phyloP scores from a whole-genome alignment of 2,329 filamentous ascomycete genomes.

The Seiridium cupressi region DNA sequence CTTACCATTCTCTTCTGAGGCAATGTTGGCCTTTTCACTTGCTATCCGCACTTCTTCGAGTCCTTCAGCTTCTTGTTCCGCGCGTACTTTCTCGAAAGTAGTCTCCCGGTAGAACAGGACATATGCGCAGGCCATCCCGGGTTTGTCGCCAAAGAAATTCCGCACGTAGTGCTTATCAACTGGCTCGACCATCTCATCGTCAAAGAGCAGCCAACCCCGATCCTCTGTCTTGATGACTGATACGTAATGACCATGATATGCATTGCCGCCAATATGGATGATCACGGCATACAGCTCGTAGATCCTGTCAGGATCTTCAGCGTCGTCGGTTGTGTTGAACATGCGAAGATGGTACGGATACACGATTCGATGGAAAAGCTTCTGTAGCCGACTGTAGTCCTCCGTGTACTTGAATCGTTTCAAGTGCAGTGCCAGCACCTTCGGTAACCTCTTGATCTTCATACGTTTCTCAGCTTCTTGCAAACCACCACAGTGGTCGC shows the following conservation, averaged over 20 bases:
- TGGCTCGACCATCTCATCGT: slow-evolving; percentile 97
- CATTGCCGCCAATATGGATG: slow-evolving; percentile 93
- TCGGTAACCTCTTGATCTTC: slow-evolving; percentile 95
- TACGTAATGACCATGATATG: slow-evolving; percentile 97
- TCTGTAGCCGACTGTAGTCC: slow-evolving; percentile 88
- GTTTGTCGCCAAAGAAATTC: slow-evolving; percentile 95
- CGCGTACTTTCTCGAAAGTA: slow-evolving; percentile 63
- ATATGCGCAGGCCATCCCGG: slow-evolving; percentile 89
- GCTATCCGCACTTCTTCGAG: slow-evolving; percentile 59
- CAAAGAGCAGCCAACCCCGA: slow-evolving; percentile 91
- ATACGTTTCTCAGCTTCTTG: slow-evolving; percentile 98
- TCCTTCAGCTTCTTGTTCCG: slow-evolving; percentile 82
- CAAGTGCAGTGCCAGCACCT: slow-evolving; percentile 86
- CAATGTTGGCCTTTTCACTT: slow-evolving; percentile 53
- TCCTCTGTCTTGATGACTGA: slow-evolving; percentile 97
- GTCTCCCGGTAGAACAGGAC: slow-evolving; percentile 98
- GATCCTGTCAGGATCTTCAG: slow-evolving; percentile 85
- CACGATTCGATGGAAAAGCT: slow-evolving; percentile 93
- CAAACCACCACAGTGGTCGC: slow-evolving; percentile 91
- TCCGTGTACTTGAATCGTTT: slow-evolving; percentile 99
- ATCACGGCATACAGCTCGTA: slow-evolving; percentile 98
- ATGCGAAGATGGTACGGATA: slow-evolving; percentile 96
- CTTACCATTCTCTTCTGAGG: slow-evolving; percentile 45
- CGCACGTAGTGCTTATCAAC: slow-evolving; percentile 95
- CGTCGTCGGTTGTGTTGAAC: slow-evolving; percentile 96